Evolutionary conservation across 2,329 filamentous ascomycete species (phyloP), one percentile per base, ranked within the genome.

Genomic region (Phoma sp.): DNA sequence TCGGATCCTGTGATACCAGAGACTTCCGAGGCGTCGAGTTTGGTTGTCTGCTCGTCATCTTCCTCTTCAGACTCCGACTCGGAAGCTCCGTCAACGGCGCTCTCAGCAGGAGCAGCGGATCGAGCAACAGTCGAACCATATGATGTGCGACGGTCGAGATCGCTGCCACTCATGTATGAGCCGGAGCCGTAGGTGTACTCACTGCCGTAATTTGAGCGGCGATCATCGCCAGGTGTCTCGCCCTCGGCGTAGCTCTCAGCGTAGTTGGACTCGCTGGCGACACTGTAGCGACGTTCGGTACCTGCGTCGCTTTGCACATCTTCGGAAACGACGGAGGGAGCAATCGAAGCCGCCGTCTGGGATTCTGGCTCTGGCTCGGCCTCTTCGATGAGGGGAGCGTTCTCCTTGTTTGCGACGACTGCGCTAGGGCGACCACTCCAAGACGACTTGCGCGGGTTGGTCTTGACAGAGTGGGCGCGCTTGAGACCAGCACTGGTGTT

Each of bases 401-500:
- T 82, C 67, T 82, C 80, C 64, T 82, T 81, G 68, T 81, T 74
- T 4, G 63, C 67, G 12, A 68, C 57, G 10, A 59, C 64, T 32
- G 57, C 63, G 42, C 64, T 74, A 0, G 70, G 69, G 23, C 64
- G 71, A 21, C 65, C 67, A 11, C 62, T 66, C 73, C 74, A 77
- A 2, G 73, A 74, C 2, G 63, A 61, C 51, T 76, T 76, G 39
- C 73, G 71, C 33, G 70, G 68, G 29, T 59, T 69, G 1, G 69
- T 75, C 60, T 75, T 75, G 34, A 77, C 75, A 11, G 72, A 75
- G 38, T 77, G 75, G 48, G 72, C 74, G 28, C 75, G 74, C 64
- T 77, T 77, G 61, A 96, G 81, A 39, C 84, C 86, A 34, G 78
- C 69, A 21, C 74, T 77, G 40, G 74, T 74, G 30, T 51, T 62